These are phyloP conservation scores for Tetrastigma voinierianum DNA, from an alignment of 164 flowering plant genomes.

Conservation along the genomic window DNA sequence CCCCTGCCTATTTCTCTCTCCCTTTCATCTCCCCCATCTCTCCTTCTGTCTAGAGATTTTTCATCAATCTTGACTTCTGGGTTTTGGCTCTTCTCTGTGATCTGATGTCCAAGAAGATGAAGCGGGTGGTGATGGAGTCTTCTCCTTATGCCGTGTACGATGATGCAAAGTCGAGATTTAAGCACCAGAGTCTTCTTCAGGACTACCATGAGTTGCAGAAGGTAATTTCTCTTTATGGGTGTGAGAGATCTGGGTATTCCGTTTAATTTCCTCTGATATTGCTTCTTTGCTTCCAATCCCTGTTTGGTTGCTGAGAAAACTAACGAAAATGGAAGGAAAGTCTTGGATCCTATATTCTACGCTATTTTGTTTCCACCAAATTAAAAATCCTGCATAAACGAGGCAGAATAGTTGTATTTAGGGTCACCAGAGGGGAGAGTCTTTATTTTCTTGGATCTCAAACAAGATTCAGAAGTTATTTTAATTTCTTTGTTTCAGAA, in stretches of 20 bases:
- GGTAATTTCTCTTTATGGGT: conserved; percentile 36
- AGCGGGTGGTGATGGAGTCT: conserved; percentile 31
- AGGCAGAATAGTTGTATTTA: neutral
- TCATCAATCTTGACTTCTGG: conserved; percentile 7
- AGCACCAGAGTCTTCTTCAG: conserved; percentile 65
- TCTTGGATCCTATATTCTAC: neutral
- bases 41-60: neutral
- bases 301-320: conserved; percentile 5
- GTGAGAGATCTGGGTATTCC: conserved; percentile 28
- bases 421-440: neutral
- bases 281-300: neutral
- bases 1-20: conserved; percentile 5
- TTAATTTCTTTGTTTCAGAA: no score
- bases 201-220: conserved; percentile 63
- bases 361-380: no score
- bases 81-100: conserved; percentile 14
- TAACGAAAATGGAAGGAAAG: neutral
- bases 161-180: conserved; percentile 48
- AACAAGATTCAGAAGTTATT: no score
- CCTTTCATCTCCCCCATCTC: neutral
- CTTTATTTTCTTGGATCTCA: neutral
- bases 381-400: neutral
- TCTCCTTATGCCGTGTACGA: conserved; percentile 29
- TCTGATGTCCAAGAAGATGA: conserved; percentile 57
- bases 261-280: conserved; percentile 5